Percentiles rank a stretch among this genome's conserved stretches.
Evolutionary conservation across 306 rosid genomes (phyloP).

Genomic region (Oemleria cerasiformis): DNA sequence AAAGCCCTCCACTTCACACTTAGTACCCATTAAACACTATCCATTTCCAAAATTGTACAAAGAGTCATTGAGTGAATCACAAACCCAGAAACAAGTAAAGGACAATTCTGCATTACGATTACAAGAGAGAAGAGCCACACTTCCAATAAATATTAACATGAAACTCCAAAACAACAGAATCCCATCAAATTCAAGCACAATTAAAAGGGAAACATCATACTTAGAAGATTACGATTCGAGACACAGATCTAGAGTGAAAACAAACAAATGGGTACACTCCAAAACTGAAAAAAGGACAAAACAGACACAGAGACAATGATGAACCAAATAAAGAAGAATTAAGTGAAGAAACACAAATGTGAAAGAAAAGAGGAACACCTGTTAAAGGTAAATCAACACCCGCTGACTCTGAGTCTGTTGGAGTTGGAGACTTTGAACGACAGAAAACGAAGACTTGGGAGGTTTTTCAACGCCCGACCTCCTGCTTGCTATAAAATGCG

Average conservation of each 20-base stretch:
- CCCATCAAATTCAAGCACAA: background rate
- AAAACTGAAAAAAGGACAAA: background rate
- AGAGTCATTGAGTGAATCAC: conserved; percentile 15
- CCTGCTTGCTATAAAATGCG: background rate
- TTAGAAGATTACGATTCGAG: background rate
- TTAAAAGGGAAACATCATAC: background rate
- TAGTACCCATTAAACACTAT: background rate
- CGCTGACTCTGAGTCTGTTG: background rate
- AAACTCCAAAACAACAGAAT: background rate
- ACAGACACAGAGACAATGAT: background rate
- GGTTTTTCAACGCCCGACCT: background rate
- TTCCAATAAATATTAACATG: background rate
- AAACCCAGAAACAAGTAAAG: conserved; percentile 11
- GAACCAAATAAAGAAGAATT: background rate
- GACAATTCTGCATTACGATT: conserved; percentile 23
- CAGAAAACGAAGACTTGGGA: background rate
- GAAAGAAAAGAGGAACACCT: background rate
- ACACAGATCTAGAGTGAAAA: conserved; percentile 2
- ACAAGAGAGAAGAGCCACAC: background rate
- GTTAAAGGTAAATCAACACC: background rate
- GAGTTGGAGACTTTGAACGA: background rate
- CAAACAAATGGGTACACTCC: background rate
- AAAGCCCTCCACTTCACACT: conserved; percentile 15
- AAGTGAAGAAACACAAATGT: background rate
- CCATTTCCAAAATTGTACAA: background rate